Percentiles rank a stretch among this genome's conserved stretches.
phyloP scores from a whole-genome alignment of 2,329 filamentous ascomycete species.

The Epichloe bromicola region DNA sequence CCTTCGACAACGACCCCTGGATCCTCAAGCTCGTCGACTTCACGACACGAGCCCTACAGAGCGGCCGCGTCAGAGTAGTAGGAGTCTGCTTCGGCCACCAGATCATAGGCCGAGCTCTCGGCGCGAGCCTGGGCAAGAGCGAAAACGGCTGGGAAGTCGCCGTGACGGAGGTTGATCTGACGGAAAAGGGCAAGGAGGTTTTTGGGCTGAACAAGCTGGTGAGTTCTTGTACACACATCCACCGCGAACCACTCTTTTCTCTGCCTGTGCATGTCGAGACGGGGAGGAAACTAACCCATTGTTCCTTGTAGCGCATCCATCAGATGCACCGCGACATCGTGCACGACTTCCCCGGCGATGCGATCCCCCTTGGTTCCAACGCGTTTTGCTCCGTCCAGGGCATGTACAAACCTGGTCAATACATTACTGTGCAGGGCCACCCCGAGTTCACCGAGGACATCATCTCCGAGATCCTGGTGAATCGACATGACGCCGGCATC shows the following conservation, averaged over 20 bases:
- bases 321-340: constrained; percentile 37
- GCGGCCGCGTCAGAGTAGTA: constrained; percentile 47
- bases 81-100: constrained; percentile 38
- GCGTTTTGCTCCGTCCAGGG: constrained; percentile 28
- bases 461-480: constrained; percentile 25
- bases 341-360: constrained; percentile 24
- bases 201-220: constrained; percentile 25
- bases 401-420: constrained; percentile 24
- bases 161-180: constrained; percentile 27
- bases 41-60: constrained; percentile 18
- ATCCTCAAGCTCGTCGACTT: constrained; percentile 30
- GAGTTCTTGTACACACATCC: background rate
- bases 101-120: constrained; percentile 30
- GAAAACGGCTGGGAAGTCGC: constrained; percentile 32
- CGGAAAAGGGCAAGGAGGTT: constrained; percentile 24
- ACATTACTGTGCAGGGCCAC: constrained; percentile 34
- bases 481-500: constrained; percentile 52
- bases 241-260: background rate
- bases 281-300: constrained; percentile 19
- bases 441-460: constrained; percentile 30
- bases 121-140: constrained; percentile 23
- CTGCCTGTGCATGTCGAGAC: background rate
- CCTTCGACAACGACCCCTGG: constrained; percentile 31
- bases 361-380: constrained; percentile 27
- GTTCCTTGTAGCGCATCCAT: constrained; percentile 21